These are phyloP conservation scores for Neospora caninum DNA, from an alignment of 169 alveolate genomes.

Conservation along the genomic window DNA sequence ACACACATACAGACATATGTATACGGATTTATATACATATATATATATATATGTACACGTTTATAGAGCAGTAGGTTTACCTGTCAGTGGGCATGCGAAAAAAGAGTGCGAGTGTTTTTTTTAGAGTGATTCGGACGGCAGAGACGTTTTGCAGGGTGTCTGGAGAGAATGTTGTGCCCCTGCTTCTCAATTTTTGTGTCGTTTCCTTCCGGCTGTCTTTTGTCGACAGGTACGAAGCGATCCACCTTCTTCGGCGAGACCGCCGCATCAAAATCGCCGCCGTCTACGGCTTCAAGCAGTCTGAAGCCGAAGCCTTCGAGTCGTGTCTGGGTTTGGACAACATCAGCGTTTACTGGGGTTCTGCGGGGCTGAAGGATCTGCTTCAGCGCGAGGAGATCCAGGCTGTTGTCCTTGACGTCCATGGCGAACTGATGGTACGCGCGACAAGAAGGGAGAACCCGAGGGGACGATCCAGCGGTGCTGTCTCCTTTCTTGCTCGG, in stretches of 20 bases:
- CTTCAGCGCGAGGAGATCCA: conserved; percentile 60
- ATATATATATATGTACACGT: neutral
- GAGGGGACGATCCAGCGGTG: neutral
- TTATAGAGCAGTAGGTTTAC: too few relatives aligned
- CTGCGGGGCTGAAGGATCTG: conserved; percentile 48
- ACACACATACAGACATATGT: neutral
- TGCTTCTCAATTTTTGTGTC: neutral
- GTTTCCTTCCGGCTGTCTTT: neutral
- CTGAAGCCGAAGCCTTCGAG: conserved; percentile 27
- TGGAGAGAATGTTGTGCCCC: neutral
- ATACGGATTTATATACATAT: neutral
- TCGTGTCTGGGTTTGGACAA: neutral
- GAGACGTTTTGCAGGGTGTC: neutral
- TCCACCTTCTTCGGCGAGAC: conserved; percentile 64
- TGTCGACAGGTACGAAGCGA: conserved; percentile 57
- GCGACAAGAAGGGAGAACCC: neutral
- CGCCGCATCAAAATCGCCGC: conserved; percentile 59
- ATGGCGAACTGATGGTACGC: conserved; percentile 57
- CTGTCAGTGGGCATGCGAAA: too few relatives aligned
- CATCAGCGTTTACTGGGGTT: conserved; percentile 54
- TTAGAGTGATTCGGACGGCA: too few relatives aligned
- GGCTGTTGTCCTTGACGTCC: conserved; percentile 64
- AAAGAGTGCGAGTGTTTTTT: too few relatives aligned
- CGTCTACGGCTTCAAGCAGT: conserved; percentile 54
- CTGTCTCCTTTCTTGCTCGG: too few relatives aligned